Conservation (phyloP, 352 stramenopile genomes). For the Phytophthora pisi region DNA sequence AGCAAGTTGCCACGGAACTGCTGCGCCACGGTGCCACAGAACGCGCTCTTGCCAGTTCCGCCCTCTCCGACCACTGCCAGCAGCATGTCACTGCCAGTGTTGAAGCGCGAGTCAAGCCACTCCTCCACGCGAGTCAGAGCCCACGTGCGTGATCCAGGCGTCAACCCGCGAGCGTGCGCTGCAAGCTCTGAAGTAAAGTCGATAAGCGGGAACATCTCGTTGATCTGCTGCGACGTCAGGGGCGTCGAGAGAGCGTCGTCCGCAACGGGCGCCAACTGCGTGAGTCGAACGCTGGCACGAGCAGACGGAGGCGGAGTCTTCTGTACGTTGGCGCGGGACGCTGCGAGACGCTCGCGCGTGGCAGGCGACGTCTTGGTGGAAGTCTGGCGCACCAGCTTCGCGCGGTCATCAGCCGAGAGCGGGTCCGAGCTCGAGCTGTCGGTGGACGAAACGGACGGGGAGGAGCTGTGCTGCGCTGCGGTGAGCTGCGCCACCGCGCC, state of each 20-base stretch:
- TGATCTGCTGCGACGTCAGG: constrained; percentile 69
- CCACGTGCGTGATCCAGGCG: constrained; percentile 65
- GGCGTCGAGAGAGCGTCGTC: constrained; percentile 74
- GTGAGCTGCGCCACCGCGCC: constrained; percentile 73
- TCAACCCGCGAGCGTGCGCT: constrained; percentile 43
- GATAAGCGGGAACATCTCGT: constrained; percentile 85
- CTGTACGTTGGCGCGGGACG: constrained; percentile 38
- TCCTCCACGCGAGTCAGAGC: constrained; percentile 70
- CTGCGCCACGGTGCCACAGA: constrained; percentile 57
- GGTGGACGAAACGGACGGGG: constrained; percentile 22
- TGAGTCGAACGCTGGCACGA: constrained; percentile 47
- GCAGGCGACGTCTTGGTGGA: constrained; percentile 55
- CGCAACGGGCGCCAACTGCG: constrained; percentile 67
- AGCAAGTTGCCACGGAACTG: constrained; percentile 61
- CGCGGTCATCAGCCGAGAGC: constrained; percentile 51
- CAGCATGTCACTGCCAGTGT: constrained; percentile 58
- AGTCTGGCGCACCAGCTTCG: constrained; percentile 50
- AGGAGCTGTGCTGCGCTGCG: constrained; percentile 19
- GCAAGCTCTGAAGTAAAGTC: constrained; percentile 62
- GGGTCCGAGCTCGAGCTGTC: constrained; percentile 26
- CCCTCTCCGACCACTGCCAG: constrained; percentile 73
- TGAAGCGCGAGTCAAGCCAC: constrained; percentile 79
- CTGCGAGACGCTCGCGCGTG: constrained; percentile 57
- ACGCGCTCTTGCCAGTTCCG: constrained; percentile 74
- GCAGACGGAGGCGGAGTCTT: constrained; percentile 19